Base-by-base conservation (phyloP, 2,329 filamentous ascomycete species). In the Paraphaeosphaeria sporulosa region DNA sequence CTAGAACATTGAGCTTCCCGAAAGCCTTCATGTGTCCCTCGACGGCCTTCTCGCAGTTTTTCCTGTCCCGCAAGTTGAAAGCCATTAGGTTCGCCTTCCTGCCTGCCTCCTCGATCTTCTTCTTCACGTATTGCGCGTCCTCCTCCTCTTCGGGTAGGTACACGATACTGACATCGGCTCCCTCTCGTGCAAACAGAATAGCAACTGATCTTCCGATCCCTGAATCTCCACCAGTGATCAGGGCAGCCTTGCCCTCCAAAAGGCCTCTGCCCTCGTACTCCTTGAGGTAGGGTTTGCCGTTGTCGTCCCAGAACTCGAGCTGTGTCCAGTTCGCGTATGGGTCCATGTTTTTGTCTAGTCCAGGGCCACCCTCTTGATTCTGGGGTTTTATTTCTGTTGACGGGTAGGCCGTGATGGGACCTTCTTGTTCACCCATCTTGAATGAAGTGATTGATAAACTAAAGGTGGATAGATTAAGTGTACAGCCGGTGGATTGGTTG, bases 151-250 rank as follows among this genome's bases (percentile, higher is more conserved):
- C 86, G 0, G 89, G 87, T 1, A 93, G 81, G 69, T 94, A 91
- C 7, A 86, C 85, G 64, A 94, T 92, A 57, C 89, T 82, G 25
- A 85, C 86, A 60, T 90, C 86, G 15, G 90, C 90, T 4, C 91
- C 91, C 76, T 94, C 92, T 82, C 91, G 88, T 34, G 90, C 90
- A 66, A 90, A 94, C 0, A 94, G 80, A 17, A 93, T 84, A 0
- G 91, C 90, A 0, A 89, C 85, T 1, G 91, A 88, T 23, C 90
- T 85, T 10, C 91, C 90, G 63, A 94, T 94, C 2, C 91, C 91
- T 9, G 86, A 89, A 76, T 94, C 91, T 2, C 91, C 91, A 19
- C 91, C 91, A 0, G 91, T 94, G 70, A 94, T 93, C 58, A 94
- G 77, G 2, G 64, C 68, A 4, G 61, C 62, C 57, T 77, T 77